Conservation (phyloP, 75 land plant species). For the Pseudotsuga menziesii region DNA sequence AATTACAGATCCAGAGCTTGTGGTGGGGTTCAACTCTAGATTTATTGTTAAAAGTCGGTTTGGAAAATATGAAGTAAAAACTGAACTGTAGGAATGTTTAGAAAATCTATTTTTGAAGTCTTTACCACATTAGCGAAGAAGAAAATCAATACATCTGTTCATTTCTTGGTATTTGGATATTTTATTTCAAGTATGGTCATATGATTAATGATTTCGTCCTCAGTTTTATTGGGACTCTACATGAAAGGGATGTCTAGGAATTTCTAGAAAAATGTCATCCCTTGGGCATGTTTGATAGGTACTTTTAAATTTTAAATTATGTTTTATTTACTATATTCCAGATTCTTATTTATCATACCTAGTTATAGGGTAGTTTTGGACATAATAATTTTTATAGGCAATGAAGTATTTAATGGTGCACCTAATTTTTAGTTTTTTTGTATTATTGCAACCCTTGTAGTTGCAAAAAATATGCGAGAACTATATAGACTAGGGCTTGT, state of each 20-base stretch:
- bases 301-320: conserved; percentile 7
- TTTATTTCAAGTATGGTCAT: conserved; percentile 80
- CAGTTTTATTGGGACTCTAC: conserved; percentile 96
- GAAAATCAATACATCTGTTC: not conserved
- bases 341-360: not conserved
- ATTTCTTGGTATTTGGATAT: conserved; percentile 10
- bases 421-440: conserved; percentile 1
- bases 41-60: not conserved
- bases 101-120: not conserved
- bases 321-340: not conserved
- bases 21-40: not conserved
- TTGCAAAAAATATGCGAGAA: conserved; percentile 98
- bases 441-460: conserved; percentile 97
- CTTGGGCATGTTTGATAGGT: conserved; percentile 99
- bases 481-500: conserved; percentile 94
- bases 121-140: not conserved
- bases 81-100: too few relatives aligned
- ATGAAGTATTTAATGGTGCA: not conserved
- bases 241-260: conserved; percentile 99
- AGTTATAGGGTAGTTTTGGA: not conserved
- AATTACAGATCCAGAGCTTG: not conserved
- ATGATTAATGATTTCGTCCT: conserved; percentile 99
- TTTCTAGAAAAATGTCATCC: conserved; percentile 98
- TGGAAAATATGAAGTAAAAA: not conserved
- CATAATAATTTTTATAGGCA: not conserved